A percentile compares a stretch with the other conserved stretches of the same genome.
These are phyloP conservation scores for Leptomonas pyrrhocoris DNA, from an alignment of 208 protist species.

Conservation along the genomic window DNA sequence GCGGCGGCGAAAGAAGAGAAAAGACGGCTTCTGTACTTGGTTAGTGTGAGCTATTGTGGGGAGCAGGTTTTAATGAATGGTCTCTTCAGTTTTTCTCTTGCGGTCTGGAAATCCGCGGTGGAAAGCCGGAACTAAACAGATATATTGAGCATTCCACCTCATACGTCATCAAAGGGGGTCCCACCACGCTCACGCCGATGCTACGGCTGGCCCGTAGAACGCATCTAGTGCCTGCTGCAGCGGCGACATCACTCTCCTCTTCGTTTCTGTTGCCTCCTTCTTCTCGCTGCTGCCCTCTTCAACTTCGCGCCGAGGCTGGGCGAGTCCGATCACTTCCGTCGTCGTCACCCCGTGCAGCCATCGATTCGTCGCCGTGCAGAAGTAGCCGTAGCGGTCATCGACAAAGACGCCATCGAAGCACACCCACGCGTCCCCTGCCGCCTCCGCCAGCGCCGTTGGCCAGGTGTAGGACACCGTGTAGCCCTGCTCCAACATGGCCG, in stretches of 20 bases:
- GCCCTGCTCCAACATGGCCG: constrained; percentile 57
- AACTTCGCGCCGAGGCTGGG: constrained; percentile 37
- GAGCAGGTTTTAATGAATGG: too few species aligned
- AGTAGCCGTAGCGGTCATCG: constrained; percentile 78
- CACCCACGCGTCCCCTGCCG: constrained; percentile 59
- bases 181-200: background rate
- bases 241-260: constrained; percentile 5
- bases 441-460: constrained; percentile 52
- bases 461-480: constrained; percentile 68
- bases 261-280: background rate
- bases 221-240: constrained; percentile 37
- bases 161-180: background rate
- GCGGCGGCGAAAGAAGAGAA: too few species aligned
- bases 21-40: too few species aligned
- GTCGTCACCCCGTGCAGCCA: constrained; percentile 78
- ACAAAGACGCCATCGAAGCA: constrained; percentile 87
- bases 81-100: too few species aligned
- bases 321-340: constrained; percentile 86
- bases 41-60: too few species aligned
- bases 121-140: too few species aligned
- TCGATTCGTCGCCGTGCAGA: constrained; percentile 82
- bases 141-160: too few species aligned
- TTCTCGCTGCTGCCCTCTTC: too few species aligned
- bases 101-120: too few species aligned
- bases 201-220: constrained; percentile 41